Percentiles rank a stretch among this genome's conserved stretches.
These are phyloP conservation scores for Calonectria ilicicola DNA, from an alignment of 2,329 filamentous ascomycete species.

Conservation along the genomic window DNA sequence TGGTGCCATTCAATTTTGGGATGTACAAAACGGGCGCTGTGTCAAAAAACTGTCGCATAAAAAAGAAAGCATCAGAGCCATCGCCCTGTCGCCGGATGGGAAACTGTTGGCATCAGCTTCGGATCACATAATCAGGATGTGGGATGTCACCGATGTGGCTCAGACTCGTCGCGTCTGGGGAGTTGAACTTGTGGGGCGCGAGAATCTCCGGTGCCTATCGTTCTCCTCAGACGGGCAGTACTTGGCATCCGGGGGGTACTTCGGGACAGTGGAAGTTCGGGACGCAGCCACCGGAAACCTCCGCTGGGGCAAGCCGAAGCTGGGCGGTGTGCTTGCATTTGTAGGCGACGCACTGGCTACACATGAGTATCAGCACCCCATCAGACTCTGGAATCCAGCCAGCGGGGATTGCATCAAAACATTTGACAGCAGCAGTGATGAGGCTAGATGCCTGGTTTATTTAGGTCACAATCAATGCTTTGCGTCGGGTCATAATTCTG, in stretches of 20 bases:
- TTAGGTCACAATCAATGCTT: not conserved
- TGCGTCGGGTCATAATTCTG: not conserved
- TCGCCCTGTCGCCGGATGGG: not conserved
- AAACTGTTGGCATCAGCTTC: not conserved
- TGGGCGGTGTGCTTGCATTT: not conserved
- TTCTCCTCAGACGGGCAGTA: not conserved
- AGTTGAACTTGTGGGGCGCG: too few species aligned
- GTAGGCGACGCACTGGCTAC: not conserved
- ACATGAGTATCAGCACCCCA: not conserved
- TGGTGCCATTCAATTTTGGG: not conserved
- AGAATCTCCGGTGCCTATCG: not conserved
- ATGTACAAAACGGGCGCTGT: not conserved
- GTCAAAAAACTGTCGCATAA: not conserved
- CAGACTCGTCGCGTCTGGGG: not conserved
- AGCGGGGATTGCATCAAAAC: not conserved
- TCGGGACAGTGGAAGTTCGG: not conserved
- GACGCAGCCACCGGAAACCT: not conserved
- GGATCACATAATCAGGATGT: rapidly evolving
- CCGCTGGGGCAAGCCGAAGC: not conserved
- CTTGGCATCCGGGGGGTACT: not conserved
- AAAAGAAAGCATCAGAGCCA: not conserved
- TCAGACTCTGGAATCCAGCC: not conserved
- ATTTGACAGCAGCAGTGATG: not conserved
- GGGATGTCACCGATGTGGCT: not conserved
- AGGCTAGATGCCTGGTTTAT: not conserved